Conservation (phyloP, 495 filamentous ascomycete species). For the Aspergillus cristatus region DNA sequence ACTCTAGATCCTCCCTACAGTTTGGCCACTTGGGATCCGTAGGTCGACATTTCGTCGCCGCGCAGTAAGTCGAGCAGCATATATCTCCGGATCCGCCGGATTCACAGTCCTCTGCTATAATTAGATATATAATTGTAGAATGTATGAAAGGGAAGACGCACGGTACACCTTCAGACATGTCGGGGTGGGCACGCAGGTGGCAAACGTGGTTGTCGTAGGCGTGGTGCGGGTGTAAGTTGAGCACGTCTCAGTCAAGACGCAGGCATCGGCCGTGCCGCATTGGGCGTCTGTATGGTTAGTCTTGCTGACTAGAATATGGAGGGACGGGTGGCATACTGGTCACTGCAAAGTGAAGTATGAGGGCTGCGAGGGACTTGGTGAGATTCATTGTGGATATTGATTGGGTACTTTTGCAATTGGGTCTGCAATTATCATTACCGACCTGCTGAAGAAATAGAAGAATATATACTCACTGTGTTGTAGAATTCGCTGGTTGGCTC, state of each 20-base stretch:
- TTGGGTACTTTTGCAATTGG: too few relatives aligned
- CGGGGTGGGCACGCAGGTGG: conserved; percentile 21
- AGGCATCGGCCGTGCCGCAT: conserved; percentile 20
- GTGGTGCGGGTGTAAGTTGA: conserved; percentile 20
- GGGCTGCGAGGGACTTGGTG: background rate
- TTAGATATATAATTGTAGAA: background rate
- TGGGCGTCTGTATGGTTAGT: conserved; percentile 1
- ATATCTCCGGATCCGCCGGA: conserved; percentile 10
- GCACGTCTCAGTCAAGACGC: conserved; percentile 22
- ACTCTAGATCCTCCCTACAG: conserved; percentile 18
- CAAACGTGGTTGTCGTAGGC: conserved; percentile 21
- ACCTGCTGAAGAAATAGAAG: too few relatives aligned
- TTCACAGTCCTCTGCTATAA: conserved; percentile 5
- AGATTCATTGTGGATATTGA: too few relatives aligned
- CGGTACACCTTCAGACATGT: conserved; percentile 26
- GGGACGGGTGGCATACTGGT: background rate
- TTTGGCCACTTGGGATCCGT: conserved; percentile 18
- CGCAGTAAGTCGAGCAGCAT: conserved; percentile 23
- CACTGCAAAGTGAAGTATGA: background rate
- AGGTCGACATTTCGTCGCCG: conserved; percentile 18
- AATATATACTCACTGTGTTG: too few relatives aligned
- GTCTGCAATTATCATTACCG: too few relatives aligned
- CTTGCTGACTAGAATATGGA: background rate
- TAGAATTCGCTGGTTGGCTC: too few relatives aligned
- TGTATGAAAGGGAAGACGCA: conserved; percentile 8